phyloP scores from a whole-genome alignment of 352 stramenopile species.

The Plasmopara muralis region DNA sequence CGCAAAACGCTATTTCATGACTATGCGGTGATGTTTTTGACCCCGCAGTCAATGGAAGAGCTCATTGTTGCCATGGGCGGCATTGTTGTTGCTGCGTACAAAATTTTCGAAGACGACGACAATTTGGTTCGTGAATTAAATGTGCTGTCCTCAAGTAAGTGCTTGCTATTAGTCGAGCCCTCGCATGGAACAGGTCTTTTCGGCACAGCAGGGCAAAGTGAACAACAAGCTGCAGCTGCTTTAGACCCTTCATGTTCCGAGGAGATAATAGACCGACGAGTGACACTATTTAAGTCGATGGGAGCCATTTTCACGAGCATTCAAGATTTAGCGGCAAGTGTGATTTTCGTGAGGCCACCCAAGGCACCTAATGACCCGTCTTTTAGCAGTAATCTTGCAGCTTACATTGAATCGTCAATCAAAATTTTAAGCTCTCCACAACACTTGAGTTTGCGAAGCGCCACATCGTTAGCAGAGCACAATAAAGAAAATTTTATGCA shows the following conservation, averaged over 20 bases:
- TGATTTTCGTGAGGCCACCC: conserved; percentile 78
- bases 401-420: conserved; percentile 38
- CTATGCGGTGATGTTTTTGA: conserved; percentile 70
- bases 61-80: conserved; percentile 72
- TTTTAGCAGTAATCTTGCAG: conserved; percentile 63
- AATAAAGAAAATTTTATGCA: conserved; percentile 13
- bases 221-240: conserved; percentile 20
- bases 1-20: conserved; percentile 70
- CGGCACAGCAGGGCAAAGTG: conserved; percentile 43
- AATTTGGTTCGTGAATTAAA: conserved; percentile 50
- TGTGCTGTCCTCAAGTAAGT: conserved; percentile 34
- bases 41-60: conserved; percentile 67
- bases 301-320: conserved; percentile 64
- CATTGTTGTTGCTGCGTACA: conserved; percentile 55
- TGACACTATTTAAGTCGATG: conserved; percentile 56
- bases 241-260: conserved; percentile 8
- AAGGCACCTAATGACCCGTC: conserved; percentile 38
- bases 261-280: conserved; percentile 45
- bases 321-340: conserved; percentile 72
- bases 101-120: conserved; percentile 45
- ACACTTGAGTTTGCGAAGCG: conserved; percentile 44
- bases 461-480: conserved; percentile 14
- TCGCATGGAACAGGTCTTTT: conserved; percentile 45
- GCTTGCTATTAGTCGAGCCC: conserved; percentile 62
- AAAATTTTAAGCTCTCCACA: conserved; percentile 61